Evolutionary conservation across 139 green algal species (phyloP).

Genomic region (Micractinium sp.): DNA sequence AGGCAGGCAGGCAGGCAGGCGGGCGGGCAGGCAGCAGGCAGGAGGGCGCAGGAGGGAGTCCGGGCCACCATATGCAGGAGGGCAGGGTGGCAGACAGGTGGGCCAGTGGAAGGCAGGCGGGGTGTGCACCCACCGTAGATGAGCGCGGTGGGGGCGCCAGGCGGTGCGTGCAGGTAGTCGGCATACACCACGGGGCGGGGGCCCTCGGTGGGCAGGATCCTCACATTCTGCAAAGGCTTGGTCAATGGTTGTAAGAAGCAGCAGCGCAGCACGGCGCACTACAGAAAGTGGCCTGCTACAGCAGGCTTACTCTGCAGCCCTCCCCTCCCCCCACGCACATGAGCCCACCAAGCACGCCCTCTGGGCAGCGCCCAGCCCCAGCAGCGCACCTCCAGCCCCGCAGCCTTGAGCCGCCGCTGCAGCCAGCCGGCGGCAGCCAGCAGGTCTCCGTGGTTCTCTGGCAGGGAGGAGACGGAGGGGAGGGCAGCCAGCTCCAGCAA

Average conservation of each 20-base stretch:
- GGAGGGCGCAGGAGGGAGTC: too few relatives aligned
- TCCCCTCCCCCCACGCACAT: background rate
- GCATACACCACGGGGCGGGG: conserved; percentile 74
- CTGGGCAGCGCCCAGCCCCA: too few relatives aligned
- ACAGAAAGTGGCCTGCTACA: background rate
- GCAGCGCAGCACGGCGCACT: background rate
- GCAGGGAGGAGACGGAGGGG: conserved; percentile 56
- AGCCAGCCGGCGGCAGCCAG: conserved; percentile 52
- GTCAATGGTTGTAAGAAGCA: too few relatives aligned
- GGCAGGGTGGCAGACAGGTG: too few relatives aligned
- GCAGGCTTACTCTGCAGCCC: background rate
- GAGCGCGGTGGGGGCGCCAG: conserved; percentile 60
- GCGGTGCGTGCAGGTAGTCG: conserved; percentile 55
- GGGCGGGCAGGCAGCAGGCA: too few relatives aligned
- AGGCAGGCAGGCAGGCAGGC: too few relatives aligned
- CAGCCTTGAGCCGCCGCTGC: conserved; percentile 24
- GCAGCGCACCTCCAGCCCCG: conserved; percentile 44
- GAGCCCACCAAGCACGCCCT: background rate
- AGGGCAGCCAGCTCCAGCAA: conserved; percentile 49
- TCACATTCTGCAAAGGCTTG: conserved; percentile 37
- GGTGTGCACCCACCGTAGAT: conserved; percentile 64
- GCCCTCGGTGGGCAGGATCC: conserved; percentile 59
- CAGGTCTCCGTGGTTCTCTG: conserved; percentile 44
- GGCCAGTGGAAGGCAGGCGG: too few relatives aligned
- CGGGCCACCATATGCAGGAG: too few relatives aligned